Conservation (phyloP, 2,329 filamentous ascomycete genomes). For the Ilyonectria sp. region DNA sequence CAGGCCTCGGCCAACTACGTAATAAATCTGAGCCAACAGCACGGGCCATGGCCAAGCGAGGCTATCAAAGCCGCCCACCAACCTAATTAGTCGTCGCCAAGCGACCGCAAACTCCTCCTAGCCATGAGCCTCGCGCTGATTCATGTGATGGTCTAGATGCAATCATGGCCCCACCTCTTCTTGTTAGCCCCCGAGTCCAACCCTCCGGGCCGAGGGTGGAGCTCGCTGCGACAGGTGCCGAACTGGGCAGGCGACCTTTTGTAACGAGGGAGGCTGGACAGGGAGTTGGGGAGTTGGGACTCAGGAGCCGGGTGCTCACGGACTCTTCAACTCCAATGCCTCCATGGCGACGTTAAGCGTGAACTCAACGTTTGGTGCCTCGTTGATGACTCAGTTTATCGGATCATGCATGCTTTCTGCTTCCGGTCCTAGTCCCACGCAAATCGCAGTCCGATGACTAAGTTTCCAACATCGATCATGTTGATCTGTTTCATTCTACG, state of each 20-base stretch:
- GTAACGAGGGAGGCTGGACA: slow-evolving; percentile 20
- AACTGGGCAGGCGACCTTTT: slow-evolving; percentile 26
- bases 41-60: slow-evolving; percentile 23
- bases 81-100: slow-evolving; percentile 20
- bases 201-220: slow-evolving; percentile 39
- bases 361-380: slow-evolving; percentile 9
- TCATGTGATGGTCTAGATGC: slow-evolving; percentile 36
- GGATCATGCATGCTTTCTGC: slow-evolving; percentile 36
- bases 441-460: slow-evolving; percentile 31
- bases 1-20: slow-evolving; percentile 22
- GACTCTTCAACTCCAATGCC: slow-evolving; percentile 15
- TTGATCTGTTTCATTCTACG: slow-evolving; percentile 6
- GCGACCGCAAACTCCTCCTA: slow-evolving; percentile 19
- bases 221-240: slow-evolving; percentile 29
- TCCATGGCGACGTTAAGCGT: slow-evolving; percentile 9
- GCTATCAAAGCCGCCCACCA: slow-evolving; percentile 20
- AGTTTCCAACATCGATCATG: slow-evolving; percentile 15
- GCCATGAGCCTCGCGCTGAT: slow-evolving; percentile 25
- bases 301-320: background rate
- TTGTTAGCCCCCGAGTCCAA: slow-evolving; percentile 37
- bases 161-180: slow-evolving; percentile 26
- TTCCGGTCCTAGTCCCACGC: slow-evolving; percentile 39
- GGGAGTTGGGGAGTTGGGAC: slow-evolving; percentile 7
- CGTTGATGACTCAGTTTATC: slow-evolving; percentile 20
- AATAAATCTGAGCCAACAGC: slow-evolving; percentile 9